Base-by-base conservation (phyloP, 768 basidiomycete species). In the Tephrocybe sp. region DNA sequence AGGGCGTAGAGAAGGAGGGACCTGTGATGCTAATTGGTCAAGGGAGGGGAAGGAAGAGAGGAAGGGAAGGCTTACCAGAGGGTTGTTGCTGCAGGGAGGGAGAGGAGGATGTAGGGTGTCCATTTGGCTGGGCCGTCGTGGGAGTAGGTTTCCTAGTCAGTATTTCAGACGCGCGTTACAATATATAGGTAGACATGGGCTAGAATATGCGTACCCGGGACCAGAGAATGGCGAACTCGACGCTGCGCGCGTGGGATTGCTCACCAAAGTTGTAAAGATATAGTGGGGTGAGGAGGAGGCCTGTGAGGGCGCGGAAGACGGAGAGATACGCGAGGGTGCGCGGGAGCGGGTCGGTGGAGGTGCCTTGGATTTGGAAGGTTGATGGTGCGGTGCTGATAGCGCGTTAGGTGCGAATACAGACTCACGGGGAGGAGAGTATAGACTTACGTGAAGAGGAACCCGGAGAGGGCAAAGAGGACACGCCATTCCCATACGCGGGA, bases 271-370 rank as follows among this genome's bases (percentile, higher is more conserved):
- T n/a, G 25, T 27, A 18, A 4, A 47, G 15, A 19, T 26, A 37
- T 21, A 28, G 24, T 8, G 45, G 45, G 3, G 34, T 26, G 27
- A 37, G 28, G 5, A 37, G 5, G 24, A 37, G 15, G 3, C 22
- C 45, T 9, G 21, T 24, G 25, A 47, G n/a, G 25, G 45, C 35
- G 16, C 45, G 45, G 24, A 47, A 47, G 11, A 47, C 35, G 16
- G 44, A 28, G 5, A 44, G 44, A 35, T 30, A 44, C 18, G 28
- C 44, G 9, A 44, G 24, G 18, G 44, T 19, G 18, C 44, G 18
- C 7, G 35, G 36, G 15, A 47, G 35, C 21, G 32, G 26, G 21
- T 35, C 35, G 18, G 8, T 12, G 24, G 15, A 38, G 18, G 24
- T 21, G 4, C 26, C 35, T 28, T 36, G 35, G 9, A 47, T 47